A percentile compares a stretch with the other conserved stretches of the same genome.
Conservation (phyloP, 116 monocot species). For the Phalaenopsis hybrid region DNA sequence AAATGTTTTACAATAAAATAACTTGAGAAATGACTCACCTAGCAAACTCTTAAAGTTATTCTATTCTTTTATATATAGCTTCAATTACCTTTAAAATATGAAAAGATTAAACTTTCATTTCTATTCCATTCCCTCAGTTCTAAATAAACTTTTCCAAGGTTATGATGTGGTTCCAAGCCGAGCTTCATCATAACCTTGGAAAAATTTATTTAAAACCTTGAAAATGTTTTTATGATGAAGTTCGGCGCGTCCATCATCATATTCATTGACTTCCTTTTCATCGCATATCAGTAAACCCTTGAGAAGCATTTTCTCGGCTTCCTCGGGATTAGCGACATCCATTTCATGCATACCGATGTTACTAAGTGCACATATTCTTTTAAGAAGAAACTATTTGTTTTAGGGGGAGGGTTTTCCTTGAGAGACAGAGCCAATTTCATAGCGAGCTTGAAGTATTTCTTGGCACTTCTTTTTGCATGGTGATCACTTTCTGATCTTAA, state of each 20-base stretch:
- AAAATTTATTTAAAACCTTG: no score
- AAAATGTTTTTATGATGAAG: no score
- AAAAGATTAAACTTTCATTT: constrained; percentile 54
- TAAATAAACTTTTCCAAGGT: constrained; percentile 74
- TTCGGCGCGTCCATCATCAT: no score
- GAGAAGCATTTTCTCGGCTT: constrained; percentile 68
- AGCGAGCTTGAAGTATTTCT: constrained; percentile 76
- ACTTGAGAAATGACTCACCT: no score
- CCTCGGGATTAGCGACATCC: constrained; percentile 73
- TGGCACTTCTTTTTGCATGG: constrained; percentile 60
- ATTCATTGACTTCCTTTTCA: constrained; percentile 26
- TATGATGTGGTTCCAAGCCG: no score
- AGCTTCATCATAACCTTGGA: no score
- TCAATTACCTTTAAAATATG: no score
- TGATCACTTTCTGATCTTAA: constrained; percentile 77
- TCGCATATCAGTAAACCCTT: constrained; percentile 77
- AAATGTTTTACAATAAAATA: no score
- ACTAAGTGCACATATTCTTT: constrained; percentile 84
- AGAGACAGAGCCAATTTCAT: constrained; percentile 64
- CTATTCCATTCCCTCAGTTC: constrained; percentile 67
- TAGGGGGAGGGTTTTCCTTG: constrained; percentile 44
- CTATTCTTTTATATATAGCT: no score
- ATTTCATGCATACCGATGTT: constrained; percentile 26
- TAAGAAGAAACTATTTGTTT: constrained; percentile 39
- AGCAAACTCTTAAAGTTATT: no score